Conservation (phyloP, 352 stramenopile species). For the Pseudoperonospora humuli region DNA sequence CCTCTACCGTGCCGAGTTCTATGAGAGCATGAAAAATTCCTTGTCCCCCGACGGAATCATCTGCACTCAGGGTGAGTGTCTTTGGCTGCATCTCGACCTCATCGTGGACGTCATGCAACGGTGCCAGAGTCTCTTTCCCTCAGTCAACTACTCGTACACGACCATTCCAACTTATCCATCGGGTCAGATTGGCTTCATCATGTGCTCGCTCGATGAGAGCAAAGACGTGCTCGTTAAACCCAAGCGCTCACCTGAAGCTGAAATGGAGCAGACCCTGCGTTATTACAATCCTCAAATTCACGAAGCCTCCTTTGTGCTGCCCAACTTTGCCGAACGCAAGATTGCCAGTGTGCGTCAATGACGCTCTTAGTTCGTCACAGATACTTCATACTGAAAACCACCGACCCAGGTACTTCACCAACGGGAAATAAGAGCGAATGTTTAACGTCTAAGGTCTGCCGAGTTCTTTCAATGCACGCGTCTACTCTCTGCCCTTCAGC, state of each 20-base stretch:
- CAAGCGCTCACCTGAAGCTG: slow-evolving; percentile 49
- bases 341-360: slow-evolving; percentile 74
- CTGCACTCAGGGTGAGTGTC: slow-evolving; percentile 94
- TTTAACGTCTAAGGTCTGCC: slow-evolving; percentile 12
- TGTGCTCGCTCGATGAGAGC: slow-evolving; percentile 79
- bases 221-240: slow-evolving; percentile 48
- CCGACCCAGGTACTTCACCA: slow-evolving; percentile 11
- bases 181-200: slow-evolving; percentile 98
- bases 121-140: slow-evolving; percentile 88
- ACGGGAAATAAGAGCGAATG: slow-evolving; percentile 20
- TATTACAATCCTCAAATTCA: slow-evolving; percentile 96
- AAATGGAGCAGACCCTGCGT: slow-evolving; percentile 68
- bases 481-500: slow-evolving; percentile 1
- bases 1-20: slow-evolving; percentile 94
- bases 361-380: slow-evolving; percentile 16
- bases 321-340: slow-evolving; percentile 88
- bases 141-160: slow-evolving; percentile 98
- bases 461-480: background rate
- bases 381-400: slow-evolving; percentile 8
- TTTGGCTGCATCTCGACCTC: slow-evolving; percentile 97
- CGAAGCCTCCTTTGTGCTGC: slow-evolving; percentile 94
- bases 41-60: slow-evolving; percentile 83
- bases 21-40: slow-evolving; percentile 89
- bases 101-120: slow-evolving; percentile 92
- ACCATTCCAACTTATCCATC: slow-evolving; percentile 98